Conservation (phyloP, 106 monocot species). For the Allium fistulosum region DNA sequence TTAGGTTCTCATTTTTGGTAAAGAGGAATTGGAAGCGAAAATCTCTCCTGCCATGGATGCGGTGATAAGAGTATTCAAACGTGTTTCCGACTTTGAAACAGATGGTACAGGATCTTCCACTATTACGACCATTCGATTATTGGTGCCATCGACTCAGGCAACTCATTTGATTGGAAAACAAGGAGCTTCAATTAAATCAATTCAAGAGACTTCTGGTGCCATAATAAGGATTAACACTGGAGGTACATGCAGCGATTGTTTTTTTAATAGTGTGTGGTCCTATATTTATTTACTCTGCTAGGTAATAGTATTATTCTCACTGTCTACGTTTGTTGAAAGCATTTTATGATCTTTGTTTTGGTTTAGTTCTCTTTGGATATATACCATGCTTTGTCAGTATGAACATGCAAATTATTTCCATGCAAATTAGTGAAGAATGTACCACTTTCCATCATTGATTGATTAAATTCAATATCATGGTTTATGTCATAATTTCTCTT, state of each 20-base stretch:
- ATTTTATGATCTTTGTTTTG: too few relatives aligned
- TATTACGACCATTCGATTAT: slow-evolving; percentile 2
- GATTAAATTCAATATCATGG: too few relatives aligned
- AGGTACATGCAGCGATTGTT: not conserved
- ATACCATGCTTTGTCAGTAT: too few relatives aligned
- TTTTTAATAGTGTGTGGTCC: not conserved
- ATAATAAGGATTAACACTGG: slow-evolving; percentile 7
- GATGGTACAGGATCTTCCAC: slow-evolving; percentile 14
- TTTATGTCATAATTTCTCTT: too few relatives aligned
- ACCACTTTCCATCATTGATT: too few relatives aligned
- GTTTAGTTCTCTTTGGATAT: too few relatives aligned
- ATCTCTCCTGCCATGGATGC: slow-evolving; percentile 86
- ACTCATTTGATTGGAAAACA: slow-evolving; percentile 57
- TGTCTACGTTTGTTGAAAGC: too few relatives aligned
- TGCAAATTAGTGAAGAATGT: too few relatives aligned
- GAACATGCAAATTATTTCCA: too few relatives aligned
- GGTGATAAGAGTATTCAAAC: slow-evolving; percentile 68
- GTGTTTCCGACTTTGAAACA: slow-evolving; percentile 36
- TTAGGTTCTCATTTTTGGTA: slow-evolving; percentile 79
- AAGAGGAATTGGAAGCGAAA: slow-evolving; percentile 73
- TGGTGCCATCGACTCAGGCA: slow-evolving; percentile 29
- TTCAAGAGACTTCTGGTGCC: slow-evolving; percentile 31
- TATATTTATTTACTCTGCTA: too few relatives aligned
- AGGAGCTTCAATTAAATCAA: slow-evolving; percentile 39
- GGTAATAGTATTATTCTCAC: too few relatives aligned